Conservation (phyloP, 768 basidiomycete genomes). For the Tricholoma sp. region DNA sequence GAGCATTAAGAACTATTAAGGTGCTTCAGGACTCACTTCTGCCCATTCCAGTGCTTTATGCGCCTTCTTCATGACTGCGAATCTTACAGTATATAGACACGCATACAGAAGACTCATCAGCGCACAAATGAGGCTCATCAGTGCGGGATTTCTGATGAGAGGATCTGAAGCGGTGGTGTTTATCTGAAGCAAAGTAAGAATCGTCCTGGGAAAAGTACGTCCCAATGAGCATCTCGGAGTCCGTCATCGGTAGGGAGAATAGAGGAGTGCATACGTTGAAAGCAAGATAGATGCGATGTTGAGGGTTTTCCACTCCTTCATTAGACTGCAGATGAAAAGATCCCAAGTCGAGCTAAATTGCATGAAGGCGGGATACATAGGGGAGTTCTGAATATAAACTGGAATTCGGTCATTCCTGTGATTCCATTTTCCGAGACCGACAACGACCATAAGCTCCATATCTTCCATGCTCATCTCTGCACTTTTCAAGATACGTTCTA, state of each 20-base stretch:
- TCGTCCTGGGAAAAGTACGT: constrained; percentile 38
- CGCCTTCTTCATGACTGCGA: constrained; percentile 70
- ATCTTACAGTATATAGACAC: constrained; percentile 68
- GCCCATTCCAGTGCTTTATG: constrained; percentile 69
- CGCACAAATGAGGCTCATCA: constrained; percentile 62
- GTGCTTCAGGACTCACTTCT: constrained; percentile 38
- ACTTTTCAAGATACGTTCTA: constrained; percentile 62
- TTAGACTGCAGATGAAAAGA: constrained; percentile 22
- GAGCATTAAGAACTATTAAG: too few species aligned
- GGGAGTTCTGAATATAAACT: not conserved
- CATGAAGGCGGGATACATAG: not conserved
- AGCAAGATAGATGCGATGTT: constrained; percentile 30
- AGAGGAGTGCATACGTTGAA: constrained; percentile 2
- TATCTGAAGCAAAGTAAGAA: constrained; percentile 65
- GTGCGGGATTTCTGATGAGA: constrained; percentile 53
- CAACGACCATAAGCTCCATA: constrained; percentile 35
- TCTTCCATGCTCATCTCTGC: constrained; percentile 60
- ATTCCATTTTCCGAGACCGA: not conserved
- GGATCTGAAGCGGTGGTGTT: constrained; percentile 51
- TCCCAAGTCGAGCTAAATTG: not conserved
- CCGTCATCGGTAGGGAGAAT: not conserved
- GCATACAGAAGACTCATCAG: constrained; percentile 71
- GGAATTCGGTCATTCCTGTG: not conserved
- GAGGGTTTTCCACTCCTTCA: constrained; percentile 31
- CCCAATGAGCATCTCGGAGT: not conserved